Base-by-base conservation (phyloP, 495 filamentous ascomycete species). In the Penicillium samsonianum region DNA sequence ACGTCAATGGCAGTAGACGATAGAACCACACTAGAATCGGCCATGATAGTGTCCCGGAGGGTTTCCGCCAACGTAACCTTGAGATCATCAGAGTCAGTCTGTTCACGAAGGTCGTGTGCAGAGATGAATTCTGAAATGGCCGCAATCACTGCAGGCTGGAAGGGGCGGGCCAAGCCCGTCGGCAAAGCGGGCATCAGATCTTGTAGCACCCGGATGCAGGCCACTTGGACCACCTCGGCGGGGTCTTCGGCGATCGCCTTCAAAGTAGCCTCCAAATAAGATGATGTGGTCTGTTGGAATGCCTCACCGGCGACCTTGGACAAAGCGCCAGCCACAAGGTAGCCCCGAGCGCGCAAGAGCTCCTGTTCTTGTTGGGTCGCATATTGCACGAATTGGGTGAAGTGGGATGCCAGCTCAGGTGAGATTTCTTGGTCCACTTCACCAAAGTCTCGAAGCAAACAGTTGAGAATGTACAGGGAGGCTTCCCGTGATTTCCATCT, bases 51-150 rank as follows among this genome's bases (percentile, higher is more conserved):
- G 58, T 90, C 84, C 40, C 91, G 83, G 12, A 98, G 79, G 1
- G 92, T 91, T 69, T 98, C 94, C 5, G 92, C 87, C 22, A 98
- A 74, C 1, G 92, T 92, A 8, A 95, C 89, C 55, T 97, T 83
- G 28, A 98, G 82, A 67, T 98, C 94, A 54, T 97, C 93, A 28
- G 88, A 86, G 46, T 96, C 92, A 14, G 86, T 83, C 4, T 91
- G 77, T 43, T 96, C 93, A 57, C 83, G 84, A 53, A 95, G 74
- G 59, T 96, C 91, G 65, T 92, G 89, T 10, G 79, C 73, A 26
- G 86, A 79, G 60, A 98, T 73, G 72, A 90, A 98, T 16, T 82
- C 80, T 2, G 89, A 87, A 28, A 98, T 83, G 16, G 90, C 85
- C 2, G 81, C 73, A 41, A 97, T 84, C 38, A 96, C 89, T 9